Conservation (phyloP, 495 filamentous ascomycete genomes). For the Pyrenula massariospora region DNA sequence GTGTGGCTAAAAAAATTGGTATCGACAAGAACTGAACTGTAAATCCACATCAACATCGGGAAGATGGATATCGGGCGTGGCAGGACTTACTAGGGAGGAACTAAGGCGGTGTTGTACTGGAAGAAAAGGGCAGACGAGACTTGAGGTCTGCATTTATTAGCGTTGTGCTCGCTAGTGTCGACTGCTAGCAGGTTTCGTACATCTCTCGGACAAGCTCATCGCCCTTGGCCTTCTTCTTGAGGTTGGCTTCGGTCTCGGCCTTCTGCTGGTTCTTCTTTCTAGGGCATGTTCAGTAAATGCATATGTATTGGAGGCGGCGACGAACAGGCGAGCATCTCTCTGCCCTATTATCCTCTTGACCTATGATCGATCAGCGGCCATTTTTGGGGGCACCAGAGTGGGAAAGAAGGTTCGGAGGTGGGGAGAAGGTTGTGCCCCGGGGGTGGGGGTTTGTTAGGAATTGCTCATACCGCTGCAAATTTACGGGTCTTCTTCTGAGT, state of each 20-base stretch:
- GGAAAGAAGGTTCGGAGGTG: no score
- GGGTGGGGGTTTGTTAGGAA: no score
- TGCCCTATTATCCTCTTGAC: conserved; percentile 39
- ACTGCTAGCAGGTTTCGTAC: conserved; percentile 19
- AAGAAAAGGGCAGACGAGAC: conserved; percentile 87
- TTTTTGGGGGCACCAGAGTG: no score
- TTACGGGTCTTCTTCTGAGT: conserved; percentile 34
- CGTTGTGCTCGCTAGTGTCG: background rate
- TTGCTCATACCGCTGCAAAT: conserved; percentile 22
- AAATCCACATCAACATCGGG: conserved; percentile 1
- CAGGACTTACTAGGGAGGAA: conserved; percentile 82
- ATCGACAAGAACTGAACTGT: conserved; percentile 61
- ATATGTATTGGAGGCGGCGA: background rate
- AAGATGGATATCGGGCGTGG: conserved; percentile 11
- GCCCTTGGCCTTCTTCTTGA: conserved; percentile 40
- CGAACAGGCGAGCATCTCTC: conserved; percentile 31
- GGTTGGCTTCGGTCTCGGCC: conserved; percentile 36
- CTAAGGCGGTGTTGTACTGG: conserved; percentile 80
- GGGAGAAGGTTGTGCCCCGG: no score
- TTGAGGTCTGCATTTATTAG: conserved; percentile 36
- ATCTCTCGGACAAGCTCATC: conserved; percentile 55
- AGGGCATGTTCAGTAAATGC: background rate
- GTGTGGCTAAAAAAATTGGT: conserved; percentile 93
- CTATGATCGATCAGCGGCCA: no score
- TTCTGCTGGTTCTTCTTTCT: conserved; percentile 38